Evolutionary conservation across 1,139 yeast species (phyloP), one percentile per base, ranked within the genome.

Genomic region (Pneumocystis canis): DNA sequence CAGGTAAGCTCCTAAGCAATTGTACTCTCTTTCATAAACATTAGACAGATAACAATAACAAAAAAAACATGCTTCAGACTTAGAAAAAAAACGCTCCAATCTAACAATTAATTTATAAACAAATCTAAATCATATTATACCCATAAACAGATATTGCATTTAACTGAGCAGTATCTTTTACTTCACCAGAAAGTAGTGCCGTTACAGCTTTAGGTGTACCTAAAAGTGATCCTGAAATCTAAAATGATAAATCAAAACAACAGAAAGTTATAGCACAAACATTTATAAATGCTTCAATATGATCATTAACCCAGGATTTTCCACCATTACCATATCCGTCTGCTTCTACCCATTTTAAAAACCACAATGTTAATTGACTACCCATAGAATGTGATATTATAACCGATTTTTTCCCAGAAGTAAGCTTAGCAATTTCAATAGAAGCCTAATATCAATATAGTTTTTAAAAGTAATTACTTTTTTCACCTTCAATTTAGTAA

Each of bases 381-480:
- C 98, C 98, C 98, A 92, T 92, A 0, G 97, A 90, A 73, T 92
- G 98, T 30, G 96, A 95, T 25, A 85, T 80, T 14, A 92, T 72
- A n/a, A 85, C 84, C 1, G 87, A 76, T 70, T 89, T 90, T 68
- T 87, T 82, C 25, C 92, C 90, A 5, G 80, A 80, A 32, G 73
- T 69, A 37, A 74, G 73, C 64, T 75, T 72, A 62, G 74, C 75
- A 40, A 82, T 69, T 73, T 92, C 98, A 64, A 90, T 84, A 67
- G 82, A 84, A 28, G 76, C 69, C 74, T 57, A 3, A 35, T 11
- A 47, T 14, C 2, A 47, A 25, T 9, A 57, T 39, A 57, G 9
- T 5, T 35, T 20, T 9, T n/a, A n/a, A 57, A 39, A 57, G 20
- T 28, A 28, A 33, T 35, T 16, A 30, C 1, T 30, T 57, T 20